Percentiles rank a stretch among this genome's conserved stretches.
Conservation (phyloP, 2,329 filamentous ascomycete species). For the Alternaria gansuensis region DNA sequence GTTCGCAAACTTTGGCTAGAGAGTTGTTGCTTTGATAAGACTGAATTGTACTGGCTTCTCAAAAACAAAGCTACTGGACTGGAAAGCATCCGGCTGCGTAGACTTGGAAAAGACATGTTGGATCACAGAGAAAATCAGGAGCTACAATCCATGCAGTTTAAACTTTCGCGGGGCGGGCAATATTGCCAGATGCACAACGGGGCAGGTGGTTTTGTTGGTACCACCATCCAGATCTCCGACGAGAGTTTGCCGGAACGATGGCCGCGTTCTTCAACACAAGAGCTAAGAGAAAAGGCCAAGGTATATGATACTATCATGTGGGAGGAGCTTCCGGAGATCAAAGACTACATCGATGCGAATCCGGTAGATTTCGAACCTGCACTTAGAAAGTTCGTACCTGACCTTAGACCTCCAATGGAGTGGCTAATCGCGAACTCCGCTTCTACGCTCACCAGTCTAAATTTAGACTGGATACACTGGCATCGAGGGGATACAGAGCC, state of each 20-base stretch:
- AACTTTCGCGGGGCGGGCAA: slow-evolving; percentile 44
- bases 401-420: slow-evolving; percentile 24
- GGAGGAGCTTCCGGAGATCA: slow-evolving; percentile 37
- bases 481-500: slow-evolving; percentile 29
- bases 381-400: slow-evolving; percentile 1
- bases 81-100: slow-evolving; percentile 55
- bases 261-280: slow-evolving; percentile 13
- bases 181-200: slow-evolving; percentile 41
- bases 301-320: slow-evolving; percentile 42
- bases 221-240: slow-evolving; percentile 38
- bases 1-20: slow-evolving; percentile 59
- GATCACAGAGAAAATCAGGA: slow-evolving; percentile 17
- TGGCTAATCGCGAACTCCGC: slow-evolving; percentile 35
- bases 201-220: slow-evolving; percentile 42
- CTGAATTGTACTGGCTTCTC: slow-evolving; percentile 26
- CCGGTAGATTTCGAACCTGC: slow-evolving; percentile 14
- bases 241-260: slow-evolving; percentile 16
- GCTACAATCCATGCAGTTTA: slow-evolving; percentile 38
- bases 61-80: slow-evolving; percentile 45
- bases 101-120: slow-evolving; percentile 47
- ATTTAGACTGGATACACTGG: slow-evolving; percentile 51
- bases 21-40: slow-evolving; percentile 50
- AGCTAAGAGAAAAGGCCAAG: slow-evolving; percentile 31
- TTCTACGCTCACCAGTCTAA: slow-evolving; percentile 45
- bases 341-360: slow-evolving; percentile 32